Evolutionary conservation across 371 early-diverging fungal species (phyloP).

Genomic region (Mortierella sp.): DNA sequence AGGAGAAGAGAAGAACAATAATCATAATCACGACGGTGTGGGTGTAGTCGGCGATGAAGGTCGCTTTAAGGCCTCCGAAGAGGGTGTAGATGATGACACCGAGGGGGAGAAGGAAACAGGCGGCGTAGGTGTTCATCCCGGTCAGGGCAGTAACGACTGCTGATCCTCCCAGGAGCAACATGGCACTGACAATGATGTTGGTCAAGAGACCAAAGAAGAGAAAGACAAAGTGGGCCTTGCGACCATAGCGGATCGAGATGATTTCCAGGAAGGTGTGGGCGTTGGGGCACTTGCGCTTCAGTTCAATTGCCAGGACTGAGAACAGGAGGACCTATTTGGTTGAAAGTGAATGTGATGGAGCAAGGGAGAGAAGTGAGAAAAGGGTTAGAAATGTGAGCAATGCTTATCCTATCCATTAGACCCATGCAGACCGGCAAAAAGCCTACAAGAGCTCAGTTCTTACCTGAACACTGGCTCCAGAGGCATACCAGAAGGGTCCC

Average conservation of each 20-base stretch:
- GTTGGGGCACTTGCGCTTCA: conserved; percentile 78
- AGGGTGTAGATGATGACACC: conserved; percentile 78
- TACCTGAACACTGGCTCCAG: conserved; percentile 77
- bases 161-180: conserved; percentile 77
- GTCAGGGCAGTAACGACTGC: conserved; percentile 77
- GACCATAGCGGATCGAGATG: conserved; percentile 74
- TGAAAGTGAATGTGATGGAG: neutral
- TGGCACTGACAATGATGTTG: conserved; percentile 78
- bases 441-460: neutral
- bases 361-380: neutral
- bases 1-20: conserved; percentile 74
- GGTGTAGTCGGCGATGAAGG: conserved; percentile 79
- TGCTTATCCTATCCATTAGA: too few species aligned
- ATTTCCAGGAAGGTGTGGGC: conserved; percentile 81
- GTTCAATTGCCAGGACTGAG: conserved; percentile 77
- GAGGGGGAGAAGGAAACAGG: conserved; percentile 75
- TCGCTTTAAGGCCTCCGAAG: conserved; percentile 80
- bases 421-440: neutral
- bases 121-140: conserved; percentile 76
- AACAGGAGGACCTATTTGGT: conserved; percentile 66
- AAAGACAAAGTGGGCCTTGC: conserved; percentile 70
- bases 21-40: conserved; percentile 77
- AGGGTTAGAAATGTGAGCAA: neutral
- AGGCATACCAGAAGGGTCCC: conserved; percentile 78
- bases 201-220: conserved; percentile 69